Evolutionary conservation across 2,329 filamentous ascomycete genomes (phyloP), one percentile per base, ranked within the genome.

Genomic region (Allantophomopsis lycopodina): DNA sequence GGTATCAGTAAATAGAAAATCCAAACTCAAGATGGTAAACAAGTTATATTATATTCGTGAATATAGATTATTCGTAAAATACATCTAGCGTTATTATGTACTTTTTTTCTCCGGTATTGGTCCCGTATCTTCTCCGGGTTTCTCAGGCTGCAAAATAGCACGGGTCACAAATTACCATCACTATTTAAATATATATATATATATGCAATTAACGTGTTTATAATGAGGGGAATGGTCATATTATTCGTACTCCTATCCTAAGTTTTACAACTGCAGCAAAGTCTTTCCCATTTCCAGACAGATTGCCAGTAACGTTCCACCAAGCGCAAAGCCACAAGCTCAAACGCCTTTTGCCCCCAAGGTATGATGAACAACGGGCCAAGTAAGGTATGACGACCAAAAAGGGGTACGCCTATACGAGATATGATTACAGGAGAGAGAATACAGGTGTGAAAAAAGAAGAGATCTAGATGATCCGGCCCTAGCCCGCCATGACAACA

Each of bases 221-320:
- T 20, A 15, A 32, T 13, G 31, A 32, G 31, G 31, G 31, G 31
- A 32, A 48, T 39, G 42, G 39, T 68, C 60, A 60, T 61, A 70
- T 72, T 73, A 69, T 63, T 55, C 56, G 55, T 59, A 20, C 18
- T 20, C 62, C 59, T 66, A 65, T 57, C 55, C 57, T 60, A 57
- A 50, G 60, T 60, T 57, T 55, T 61, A 57, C 50, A 55, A 46
- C 48, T 46, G 48, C 40, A 50, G 42, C 46, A 46, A 50, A 20
- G 18, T 20, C 18, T 20, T 48, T 36, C 44, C 48, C 41, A 45
- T 52, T 53, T 46, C 15, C 15, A 15, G 13, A 15, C 31, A 13
- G 15, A 32, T 13, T 13, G 13, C 15, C 31, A 32, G 31, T 32
- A 13, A 46, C 50, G 41, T 46, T 45, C 45, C 46, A 48, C 46